Base-by-base conservation (phyloP, 2,329 filamentous ascomycete genomes). In the Saccharata proteae region DNA sequence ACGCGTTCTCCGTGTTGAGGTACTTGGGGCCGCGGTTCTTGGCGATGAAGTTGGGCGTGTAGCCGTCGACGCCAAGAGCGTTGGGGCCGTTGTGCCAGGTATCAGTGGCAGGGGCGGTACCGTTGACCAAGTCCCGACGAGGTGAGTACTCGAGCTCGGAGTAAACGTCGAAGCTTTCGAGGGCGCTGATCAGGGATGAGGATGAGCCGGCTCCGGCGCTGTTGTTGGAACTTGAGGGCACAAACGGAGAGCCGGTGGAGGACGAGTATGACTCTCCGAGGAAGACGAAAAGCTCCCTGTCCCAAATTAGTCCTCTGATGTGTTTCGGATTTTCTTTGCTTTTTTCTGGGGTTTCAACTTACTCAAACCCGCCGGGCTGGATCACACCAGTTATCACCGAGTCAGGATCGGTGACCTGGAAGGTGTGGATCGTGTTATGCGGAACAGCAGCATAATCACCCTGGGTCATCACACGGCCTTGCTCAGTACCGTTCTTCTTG, bases 311-410 rank as follows among this genome's bases (percentile, higher is more conserved):
- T 7, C 13, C 8, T 6, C 18, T 18, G 4, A 15, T 19, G 15
- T 11, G 12, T 13, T 24, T 11, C n/a, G 16, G 5, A n/a, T 5
- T 25, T 29, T n/a, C n/a, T n/a, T n/a, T n/a, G n/a, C n/a, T n/a
- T n/a, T n/a, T 44, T 26, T 49, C 55, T n/a, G n/a, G n/a, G n/a
- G n/a, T n/a, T n/a, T n/a, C n/a, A n/a, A n/a, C n/a, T n/a, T n/a
- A n/a, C 49, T 67, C 62, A 30, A 67, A 65, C n/a, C 61, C 62
- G 18, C 64, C 61, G 3, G 63, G 62, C 6, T 52, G 47, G 26
- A 66, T 58, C 0, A 63, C 51, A 3, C 63, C 62, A 2, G 59
- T 51, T 43, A 67, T 53, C 38, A 65, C 57, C 4, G 60, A 64
- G 38, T 65, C 59, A 1, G 61, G 60, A 32, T 66, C 62, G 9